Percentiles rank a stretch among this genome's conserved stretches.
Evolutionary conservation across 2,329 filamentous ascomycete species (phyloP).

Genomic region (Sphaerulina vaccinii): DNA sequence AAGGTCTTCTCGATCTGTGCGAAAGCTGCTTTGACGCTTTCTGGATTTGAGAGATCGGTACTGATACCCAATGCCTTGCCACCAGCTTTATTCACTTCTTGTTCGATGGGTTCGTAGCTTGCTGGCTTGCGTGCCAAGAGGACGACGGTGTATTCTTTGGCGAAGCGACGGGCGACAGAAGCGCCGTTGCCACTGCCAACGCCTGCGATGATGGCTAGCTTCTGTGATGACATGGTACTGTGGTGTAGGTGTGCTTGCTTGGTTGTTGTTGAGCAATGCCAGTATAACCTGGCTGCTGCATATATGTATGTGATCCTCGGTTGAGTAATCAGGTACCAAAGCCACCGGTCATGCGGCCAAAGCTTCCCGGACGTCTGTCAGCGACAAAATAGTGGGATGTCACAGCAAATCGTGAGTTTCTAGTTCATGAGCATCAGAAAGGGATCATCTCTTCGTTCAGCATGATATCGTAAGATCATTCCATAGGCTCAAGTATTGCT

Average conservation of each 20-base stretch:
- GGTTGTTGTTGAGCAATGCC: neutral
- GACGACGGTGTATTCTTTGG: conserved; percentile 65
- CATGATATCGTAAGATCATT: no score
- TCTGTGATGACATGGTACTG: conserved; percentile 44
- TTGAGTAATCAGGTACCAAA: neutral
- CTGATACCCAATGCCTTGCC: conserved; percentile 68
- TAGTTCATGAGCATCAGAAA: no score
- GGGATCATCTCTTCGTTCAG: no score
- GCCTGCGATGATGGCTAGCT: conserved; percentile 68
- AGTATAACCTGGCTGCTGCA: neutral
- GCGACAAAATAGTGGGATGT: neutral
- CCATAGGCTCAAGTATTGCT: neutral
- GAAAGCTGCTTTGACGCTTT: conserved; percentile 59
- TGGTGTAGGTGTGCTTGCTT: neutral
- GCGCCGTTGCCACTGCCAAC: conserved; percentile 68
- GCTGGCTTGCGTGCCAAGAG: conserved; percentile 66
- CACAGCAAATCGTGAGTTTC: no score
- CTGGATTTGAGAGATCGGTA: conserved; percentile 59
- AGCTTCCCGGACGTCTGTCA: neutral
- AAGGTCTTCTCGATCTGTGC: conserved; percentile 59
- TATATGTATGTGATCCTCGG: neutral
- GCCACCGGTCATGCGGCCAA: neutral
- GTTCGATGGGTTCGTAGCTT: conserved; percentile 63
- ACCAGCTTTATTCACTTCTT: conserved; percentile 64
- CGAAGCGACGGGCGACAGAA: conserved; percentile 58